Evolutionary conservation across 2,329 filamentous ascomycete species (phyloP).

Genomic region (Zarea fungicola): DNA sequence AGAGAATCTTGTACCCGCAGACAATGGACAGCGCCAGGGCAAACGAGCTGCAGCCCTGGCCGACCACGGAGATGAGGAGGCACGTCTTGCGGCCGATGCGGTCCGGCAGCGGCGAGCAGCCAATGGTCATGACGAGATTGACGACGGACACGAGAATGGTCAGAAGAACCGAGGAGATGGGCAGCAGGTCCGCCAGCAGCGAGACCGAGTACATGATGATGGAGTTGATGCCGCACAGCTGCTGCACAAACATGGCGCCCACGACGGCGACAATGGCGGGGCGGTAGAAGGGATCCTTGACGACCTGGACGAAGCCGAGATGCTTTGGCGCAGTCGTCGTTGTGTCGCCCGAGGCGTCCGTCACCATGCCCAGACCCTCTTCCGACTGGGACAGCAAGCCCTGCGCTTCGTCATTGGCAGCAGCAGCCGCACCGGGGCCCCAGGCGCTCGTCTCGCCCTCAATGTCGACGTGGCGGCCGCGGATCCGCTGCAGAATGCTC

Average conservation of each 20-base stretch:
- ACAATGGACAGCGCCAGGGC: slow-evolving; percentile 77
- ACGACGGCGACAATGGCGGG: slow-evolving; percentile 77
- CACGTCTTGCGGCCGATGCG: slow-evolving; percentile 82
- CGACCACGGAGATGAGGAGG: slow-evolving; percentile 73
- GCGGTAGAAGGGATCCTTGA: slow-evolving; percentile 62
- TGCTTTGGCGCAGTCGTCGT: slow-evolving; percentile 29
- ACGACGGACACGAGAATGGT: slow-evolving; percentile 83
- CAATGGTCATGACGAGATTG: slow-evolving; percentile 78
- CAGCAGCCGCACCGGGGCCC: slow-evolving; percentile 33
- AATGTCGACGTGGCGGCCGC: slow-evolving; percentile 64
- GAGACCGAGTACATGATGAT: slow-evolving; percentile 99
- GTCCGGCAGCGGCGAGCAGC: slow-evolving; percentile 80
- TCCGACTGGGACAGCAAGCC: slow-evolving; percentile 51
- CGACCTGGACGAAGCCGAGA: slow-evolving; percentile 59
- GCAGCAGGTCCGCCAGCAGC: slow-evolving; percentile 73
- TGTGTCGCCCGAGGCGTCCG: no score
- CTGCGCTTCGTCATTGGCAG: slow-evolving; percentile 56
- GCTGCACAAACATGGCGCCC: slow-evolving; percentile 88
- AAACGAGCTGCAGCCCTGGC: slow-evolving; percentile 76
- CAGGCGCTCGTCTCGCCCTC: slow-evolving; percentile 65
- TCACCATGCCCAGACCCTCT: slow-evolving; percentile 8
- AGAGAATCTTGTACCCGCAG: slow-evolving; percentile 65
- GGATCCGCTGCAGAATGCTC: slow-evolving; percentile 65
- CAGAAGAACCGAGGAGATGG: slow-evolving; percentile 73
- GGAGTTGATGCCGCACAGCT: slow-evolving; percentile 90